Base-by-base conservation (phyloP, 805 yeast species). In the Yarrowia yakushimensis region DNA sequence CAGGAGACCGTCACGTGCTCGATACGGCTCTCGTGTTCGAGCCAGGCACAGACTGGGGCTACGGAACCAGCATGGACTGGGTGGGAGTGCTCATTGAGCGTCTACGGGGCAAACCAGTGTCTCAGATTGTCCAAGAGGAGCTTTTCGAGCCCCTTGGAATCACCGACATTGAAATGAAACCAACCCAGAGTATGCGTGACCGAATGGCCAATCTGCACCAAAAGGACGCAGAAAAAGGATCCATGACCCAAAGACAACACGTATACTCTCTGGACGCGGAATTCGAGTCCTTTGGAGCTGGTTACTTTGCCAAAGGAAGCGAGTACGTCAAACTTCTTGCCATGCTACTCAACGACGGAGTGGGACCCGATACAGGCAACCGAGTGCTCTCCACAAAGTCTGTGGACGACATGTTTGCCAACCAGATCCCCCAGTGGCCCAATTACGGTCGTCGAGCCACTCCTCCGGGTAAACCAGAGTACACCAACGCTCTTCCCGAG, bases 291-390 rank as follows among this genome's bases (percentile, higher is more conserved):
- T 82, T 80, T 8, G 82, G 82, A 27, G 79, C 77, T 10, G 82
- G 82, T 6, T 65, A 74, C 43, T 78, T 74, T 62, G 74, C 78
- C 1, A 77, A 75, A 5, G 77, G 75, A 5, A 69, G 67, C 12
- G 82, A 79, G 64, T 79, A 74, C 65, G 70, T 74, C 60, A 73
- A 72, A 64, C 71, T 79, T 50, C 64, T 79, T 25, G 70, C 79
- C 11, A 69, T 75, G n/a, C 70, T 79, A 65, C 70, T 79, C 43
- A 79, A 79, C 64, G 71, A 73, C 43, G 82, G 82, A 9, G 64
- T 67, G n/a, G 77, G 78, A 1, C 73, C 77, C 23, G 45, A 50
- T 2, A 73, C 72, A 0, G 80, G 81, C 2, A 63, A 43, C 0
- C 67, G 64, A 25, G 71, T 78, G 22, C 68, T 79, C 43, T 59